Percentiles rank a stretch among this genome's conserved stretches.
Conservation (phyloP, 176 grass and related monocot genomes). For the Oryza glaberrima region DNA sequence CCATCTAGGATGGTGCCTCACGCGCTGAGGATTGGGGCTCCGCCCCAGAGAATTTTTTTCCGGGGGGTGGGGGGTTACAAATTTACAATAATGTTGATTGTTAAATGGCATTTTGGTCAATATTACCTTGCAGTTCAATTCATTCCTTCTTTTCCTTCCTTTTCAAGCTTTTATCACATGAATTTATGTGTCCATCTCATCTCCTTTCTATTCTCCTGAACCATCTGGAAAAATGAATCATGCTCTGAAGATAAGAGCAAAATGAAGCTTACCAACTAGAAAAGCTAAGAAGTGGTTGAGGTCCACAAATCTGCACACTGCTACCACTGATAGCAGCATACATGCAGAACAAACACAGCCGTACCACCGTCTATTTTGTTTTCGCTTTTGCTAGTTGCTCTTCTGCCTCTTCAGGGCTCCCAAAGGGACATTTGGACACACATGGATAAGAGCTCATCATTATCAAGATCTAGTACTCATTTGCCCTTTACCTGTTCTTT, state of each 20-base stretch:
- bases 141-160: background rate
- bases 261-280: background rate
- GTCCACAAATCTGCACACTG: background rate
- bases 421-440: background rate
- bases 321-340: background rate
- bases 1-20: too few species aligned
- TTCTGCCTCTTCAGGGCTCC: background rate
- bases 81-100: too few species aligned
- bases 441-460: slow-evolving; percentile 2
- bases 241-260: background rate
- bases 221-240: background rate
- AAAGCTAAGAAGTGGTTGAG: background rate
- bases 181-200: background rate
- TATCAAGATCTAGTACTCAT: background rate
- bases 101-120: background rate
- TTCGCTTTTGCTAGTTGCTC: background rate
- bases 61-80: too few species aligned
- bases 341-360: background rate
- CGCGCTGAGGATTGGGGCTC: too few species aligned
- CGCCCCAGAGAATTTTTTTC: too few species aligned
- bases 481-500: background rate
- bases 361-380: too few species aligned
- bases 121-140: background rate
- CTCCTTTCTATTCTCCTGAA: background rate
- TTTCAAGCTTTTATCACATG: background rate